These are phyloP conservation scores for Fusarium subglutinans DNA, from an alignment of 2,329 filamentous ascomycete genomes.

Conservation along the genomic window DNA sequence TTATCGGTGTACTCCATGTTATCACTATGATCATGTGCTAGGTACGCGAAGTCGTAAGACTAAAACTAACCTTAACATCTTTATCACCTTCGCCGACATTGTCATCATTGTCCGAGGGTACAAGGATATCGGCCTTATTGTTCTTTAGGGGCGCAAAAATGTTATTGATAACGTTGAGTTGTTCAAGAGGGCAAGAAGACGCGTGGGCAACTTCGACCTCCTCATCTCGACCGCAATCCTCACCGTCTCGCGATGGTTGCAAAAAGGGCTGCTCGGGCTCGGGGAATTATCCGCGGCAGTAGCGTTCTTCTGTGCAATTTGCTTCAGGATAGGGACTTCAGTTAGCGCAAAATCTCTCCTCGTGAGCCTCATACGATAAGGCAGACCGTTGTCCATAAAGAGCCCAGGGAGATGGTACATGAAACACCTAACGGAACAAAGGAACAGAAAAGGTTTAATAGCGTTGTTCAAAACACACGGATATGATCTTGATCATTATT, in stretches of 20 bases:
- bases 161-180: not conserved
- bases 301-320: fast-evolving
- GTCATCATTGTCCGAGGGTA: too few species aligned
- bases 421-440: not conserved
- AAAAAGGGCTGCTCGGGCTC: not conserved
- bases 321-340: not conserved
- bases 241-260: fast-evolving
- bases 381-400: not conserved
- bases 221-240: not conserved
- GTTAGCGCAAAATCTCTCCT: not conserved
- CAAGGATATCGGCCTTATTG: too few species aligned
- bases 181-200: not conserved
- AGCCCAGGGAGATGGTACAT: not conserved
- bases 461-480: fast-evolving
- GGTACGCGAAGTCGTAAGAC: fast-evolving
- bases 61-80: too few species aligned
- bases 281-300: fast-evolving
- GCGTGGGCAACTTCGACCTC: not conserved
- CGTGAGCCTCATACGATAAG: not conserved
- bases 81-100: fast-evolving
- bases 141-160: not conserved
- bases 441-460: fast-evolving
- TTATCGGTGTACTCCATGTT: fast-evolving
- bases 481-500: fast-evolving
- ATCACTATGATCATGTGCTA: not conserved